Base-by-base conservation (phyloP, 257 asterid genomes). In the Jacaranda copaia region DNA sequence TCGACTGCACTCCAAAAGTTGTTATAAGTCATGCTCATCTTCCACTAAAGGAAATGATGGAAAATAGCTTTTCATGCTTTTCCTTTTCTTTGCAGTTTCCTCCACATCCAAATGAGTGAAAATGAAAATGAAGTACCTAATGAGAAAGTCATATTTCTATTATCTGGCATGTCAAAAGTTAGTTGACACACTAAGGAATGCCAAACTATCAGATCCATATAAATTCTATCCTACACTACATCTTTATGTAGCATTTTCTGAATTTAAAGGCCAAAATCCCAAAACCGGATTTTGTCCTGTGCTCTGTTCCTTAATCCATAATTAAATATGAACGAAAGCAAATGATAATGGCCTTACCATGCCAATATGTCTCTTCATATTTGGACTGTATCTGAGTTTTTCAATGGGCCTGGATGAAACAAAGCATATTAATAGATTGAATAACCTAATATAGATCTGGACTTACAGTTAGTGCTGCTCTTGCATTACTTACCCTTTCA, bases 291-390 rank as follows among this genome's bases (percentile, higher is more conserved):
- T 61, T 68, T 73, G 25, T 66, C 70, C 68, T 25, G 60, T n/a
- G 35, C 73, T 53, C 6, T 61, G 14, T 68, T 53, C 39, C 25
- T 39, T 52, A 46, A 65, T 42, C 68, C 36, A 46, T 38, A 61
- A 65, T 67, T 14, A 48, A 58, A 56, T 25, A 18, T n/a, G 56
- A 1, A 66, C 72, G 38, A 74, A 78, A 68, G 19, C 48, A 75
- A 77, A 72, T 20, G 18, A 55, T 32, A 70, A 73, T 51, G 58
- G 60, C n/a, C 86, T 84, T 91, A 94, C 99, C 99, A 95, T 92
- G 94, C 99, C 99, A 84, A 95, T 91, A 76, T 89, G 94, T 79
- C 89, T 92, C 96, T 93, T 95, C 99, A 95, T 89, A 75, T 95
- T 95, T 60, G 98, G 90, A 68, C 82, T 91, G 85, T 94, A 94